phyloP scores from a whole-genome alignment of 148 eudicot genomes.

The Cornus kousa region DNA sequence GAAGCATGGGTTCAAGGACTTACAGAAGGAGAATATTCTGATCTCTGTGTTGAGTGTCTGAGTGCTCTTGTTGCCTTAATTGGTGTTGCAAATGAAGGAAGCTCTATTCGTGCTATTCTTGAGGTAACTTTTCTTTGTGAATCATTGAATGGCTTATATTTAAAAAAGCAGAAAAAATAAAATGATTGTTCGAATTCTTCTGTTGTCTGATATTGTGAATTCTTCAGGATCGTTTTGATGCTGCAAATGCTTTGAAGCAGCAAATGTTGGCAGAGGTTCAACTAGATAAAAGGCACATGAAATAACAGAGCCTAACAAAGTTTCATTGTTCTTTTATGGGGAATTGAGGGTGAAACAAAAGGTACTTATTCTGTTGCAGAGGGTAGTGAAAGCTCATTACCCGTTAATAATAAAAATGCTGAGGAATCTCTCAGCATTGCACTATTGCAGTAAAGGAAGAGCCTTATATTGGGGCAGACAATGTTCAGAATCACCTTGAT shows the following conservation, averaged over 20 bases:
- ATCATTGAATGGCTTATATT: neutral
- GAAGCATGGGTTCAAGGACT: slow-evolving; percentile 64
- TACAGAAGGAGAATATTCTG: slow-evolving; percentile 62
- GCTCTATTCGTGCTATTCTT: slow-evolving; percentile 44
- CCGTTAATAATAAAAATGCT: slow-evolving; percentile 23
- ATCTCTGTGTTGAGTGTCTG: slow-evolving; percentile 51
- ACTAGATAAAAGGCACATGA: slow-evolving; percentile 52
- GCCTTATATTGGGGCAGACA: slow-evolving; percentile 21
- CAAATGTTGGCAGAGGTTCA: slow-evolving; percentile 65
- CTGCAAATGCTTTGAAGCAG: slow-evolving; percentile 55
- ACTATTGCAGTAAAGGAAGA: slow-evolving; percentile 28
- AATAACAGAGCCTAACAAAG: slow-evolving; percentile 39
- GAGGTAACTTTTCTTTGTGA: slow-evolving; percentile 34
- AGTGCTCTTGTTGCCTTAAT: slow-evolving; percentile 52
- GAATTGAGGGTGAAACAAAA: slow-evolving; percentile 18
- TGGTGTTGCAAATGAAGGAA: slow-evolving; percentile 60
- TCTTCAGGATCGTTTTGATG: slow-evolving; percentile 59
- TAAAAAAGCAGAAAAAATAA: neutral
- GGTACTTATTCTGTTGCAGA: slow-evolving; percentile 20
- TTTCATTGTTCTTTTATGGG: slow-evolving; percentile 26
- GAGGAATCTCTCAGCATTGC: slow-evolving; percentile 19
- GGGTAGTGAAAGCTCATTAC: slow-evolving; percentile 30
- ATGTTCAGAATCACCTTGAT: slow-evolving; percentile 15
- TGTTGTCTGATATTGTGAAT: slow-evolving; percentile 10
- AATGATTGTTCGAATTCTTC: neutral